These are phyloP conservation scores for Chenopodium berlandieri DNA, from an alignment of 148 eudicot species.

Conservation along the genomic window DNA sequence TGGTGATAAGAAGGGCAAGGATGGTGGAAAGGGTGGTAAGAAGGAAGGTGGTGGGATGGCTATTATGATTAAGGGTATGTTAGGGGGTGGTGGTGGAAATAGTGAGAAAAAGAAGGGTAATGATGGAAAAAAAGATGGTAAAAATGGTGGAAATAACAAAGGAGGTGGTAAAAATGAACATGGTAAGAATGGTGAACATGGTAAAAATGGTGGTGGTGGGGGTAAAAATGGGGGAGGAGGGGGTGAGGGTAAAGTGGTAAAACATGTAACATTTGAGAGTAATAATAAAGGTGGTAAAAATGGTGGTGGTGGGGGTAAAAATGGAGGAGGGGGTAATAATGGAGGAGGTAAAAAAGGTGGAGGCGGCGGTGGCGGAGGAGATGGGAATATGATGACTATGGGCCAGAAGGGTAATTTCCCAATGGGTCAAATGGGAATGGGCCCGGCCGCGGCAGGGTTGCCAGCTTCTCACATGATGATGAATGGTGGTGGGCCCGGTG, in stretches of 20 bases:
- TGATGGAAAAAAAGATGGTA: conserved; percentile 38
- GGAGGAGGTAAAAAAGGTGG: conserved; percentile 23
- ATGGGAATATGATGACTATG: conserved; percentile 33
- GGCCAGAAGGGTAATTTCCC: conserved; percentile 46
- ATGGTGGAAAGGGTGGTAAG: conserved; percentile 18
- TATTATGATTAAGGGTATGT: conserved; percentile 28
- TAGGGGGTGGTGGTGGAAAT: conserved; percentile 33
- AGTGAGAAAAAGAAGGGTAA: conserved; percentile 33
- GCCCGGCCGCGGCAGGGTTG: conserved; percentile 50
- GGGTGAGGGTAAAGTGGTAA: conserved; percentile 17
- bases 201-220: conserved; percentile 30
- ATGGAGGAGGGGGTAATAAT: background rate
- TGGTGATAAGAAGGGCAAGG: conserved; percentile 26
- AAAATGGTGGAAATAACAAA: conserved; percentile 19
- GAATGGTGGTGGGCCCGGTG: conserved; percentile 20
- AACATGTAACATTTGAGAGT: conserved; percentile 27
- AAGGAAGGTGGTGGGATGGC: conserved; percentile 25
- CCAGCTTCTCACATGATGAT: conserved; percentile 40
- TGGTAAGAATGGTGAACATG: conserved; percentile 12
- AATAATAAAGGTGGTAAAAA: conserved; percentile 31
- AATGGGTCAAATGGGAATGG: conserved; percentile 64
- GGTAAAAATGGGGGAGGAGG: conserved; percentile 19
- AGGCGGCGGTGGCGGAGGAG: conserved; percentile 30
- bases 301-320: conserved; percentile 17
- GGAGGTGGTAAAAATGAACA: conserved; percentile 16